Evolutionary conservation across 305 asterid species (phyloP).

Genomic region (Solanum hybrid): DNA sequence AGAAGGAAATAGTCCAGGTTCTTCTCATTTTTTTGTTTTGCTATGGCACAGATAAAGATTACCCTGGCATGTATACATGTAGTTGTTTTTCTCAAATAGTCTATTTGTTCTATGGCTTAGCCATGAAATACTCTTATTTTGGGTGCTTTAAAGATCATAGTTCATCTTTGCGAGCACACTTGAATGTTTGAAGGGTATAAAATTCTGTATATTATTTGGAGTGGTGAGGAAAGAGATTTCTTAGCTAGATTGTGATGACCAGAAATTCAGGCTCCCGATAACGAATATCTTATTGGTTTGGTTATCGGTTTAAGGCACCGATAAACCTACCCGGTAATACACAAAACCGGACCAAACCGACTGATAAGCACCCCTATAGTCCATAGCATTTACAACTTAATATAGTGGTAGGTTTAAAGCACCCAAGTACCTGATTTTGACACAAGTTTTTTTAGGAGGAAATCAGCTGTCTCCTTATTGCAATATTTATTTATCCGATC

Average conservation of each 20-base stretch:
- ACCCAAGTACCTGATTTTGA: neutral
- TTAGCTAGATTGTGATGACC: neutral
- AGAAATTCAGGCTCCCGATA: neutral
- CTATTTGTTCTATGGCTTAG: neutral
- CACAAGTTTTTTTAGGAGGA: neutral
- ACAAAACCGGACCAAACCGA: neutral
- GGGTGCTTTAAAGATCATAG: neutral
- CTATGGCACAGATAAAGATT: neutral
- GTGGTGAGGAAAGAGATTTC: neutral
- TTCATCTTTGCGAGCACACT: neutral
- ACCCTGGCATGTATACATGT: neutral
- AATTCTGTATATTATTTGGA: neutral
- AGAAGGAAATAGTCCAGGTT: conserved; percentile 95
- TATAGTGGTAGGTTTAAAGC: neutral
- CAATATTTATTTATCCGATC: neutral
- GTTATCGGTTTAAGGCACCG: neutral
- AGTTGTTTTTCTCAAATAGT: neutral
- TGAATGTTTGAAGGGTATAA: neutral
- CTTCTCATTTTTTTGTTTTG: conserved; percentile 1
- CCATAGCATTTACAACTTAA: neutral
- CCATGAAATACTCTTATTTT: neutral
- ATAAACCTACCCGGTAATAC: neutral
- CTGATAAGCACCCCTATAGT: neutral
- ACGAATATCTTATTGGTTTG: neutral
- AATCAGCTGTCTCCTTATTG: neutral